These are phyloP conservation scores for Lycium ferocissimum DNA, from an alignment of 257 asterid genomes.

Conservation along the genomic window DNA sequence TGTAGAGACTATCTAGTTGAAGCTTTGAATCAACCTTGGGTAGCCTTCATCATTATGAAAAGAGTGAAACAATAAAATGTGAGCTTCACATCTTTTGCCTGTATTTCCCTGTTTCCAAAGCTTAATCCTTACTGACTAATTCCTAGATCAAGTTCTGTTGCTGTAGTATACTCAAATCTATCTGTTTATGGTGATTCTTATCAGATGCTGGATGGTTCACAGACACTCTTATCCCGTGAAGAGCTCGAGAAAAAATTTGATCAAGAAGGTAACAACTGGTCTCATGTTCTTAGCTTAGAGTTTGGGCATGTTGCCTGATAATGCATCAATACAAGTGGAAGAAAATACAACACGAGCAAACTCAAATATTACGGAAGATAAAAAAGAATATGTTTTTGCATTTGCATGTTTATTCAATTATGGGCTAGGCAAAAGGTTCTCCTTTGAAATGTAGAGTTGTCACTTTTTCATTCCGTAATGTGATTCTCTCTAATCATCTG, in stretches of 20 bases:
- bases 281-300: conserved; percentile 12
- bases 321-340: no score
- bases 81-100: background rate
- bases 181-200: conserved; percentile 17
- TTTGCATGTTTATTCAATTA: conserved; percentile 2
- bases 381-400: background rate
- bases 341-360: no score
- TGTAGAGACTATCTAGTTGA: conserved; percentile 20
- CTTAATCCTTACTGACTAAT: background rate
- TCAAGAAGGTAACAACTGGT: conserved; percentile 63
- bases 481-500: background rate
- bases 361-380: no score
- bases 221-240: conserved; percentile 73
- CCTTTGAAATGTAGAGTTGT: conserved; percentile 14
- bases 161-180: background rate
- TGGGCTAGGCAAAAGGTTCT: background rate
- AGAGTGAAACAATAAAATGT: background rate
- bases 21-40: conserved; percentile 13
- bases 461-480: background rate
- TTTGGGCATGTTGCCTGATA: background rate
- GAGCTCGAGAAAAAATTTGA: conserved; percentile 79
- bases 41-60: conserved; percentile 1
- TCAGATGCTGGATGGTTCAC: conserved; percentile 88
- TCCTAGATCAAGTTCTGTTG: conserved; percentile 17
- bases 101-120: conserved; percentile 21